phyloP scores from a whole-genome alignment of 2,329 filamentous ascomycete genomes.

The Pseudogymnoascus sp. region DNA sequence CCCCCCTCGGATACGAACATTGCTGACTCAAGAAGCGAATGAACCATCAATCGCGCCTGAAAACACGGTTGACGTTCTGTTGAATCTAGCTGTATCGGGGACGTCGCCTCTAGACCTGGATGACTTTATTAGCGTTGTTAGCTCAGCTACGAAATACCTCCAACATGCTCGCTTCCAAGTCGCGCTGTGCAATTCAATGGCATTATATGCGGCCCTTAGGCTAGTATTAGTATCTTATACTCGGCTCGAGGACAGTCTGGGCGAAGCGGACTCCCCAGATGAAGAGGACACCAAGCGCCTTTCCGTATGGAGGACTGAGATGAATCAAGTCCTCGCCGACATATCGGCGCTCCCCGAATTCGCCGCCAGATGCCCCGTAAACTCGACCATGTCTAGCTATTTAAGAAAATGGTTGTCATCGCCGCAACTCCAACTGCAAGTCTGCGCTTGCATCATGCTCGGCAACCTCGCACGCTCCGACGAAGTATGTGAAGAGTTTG shows the following conservation, averaged over 20 bases:
- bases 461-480: constrained; percentile 56
- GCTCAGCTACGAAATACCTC: constrained; percentile 48
- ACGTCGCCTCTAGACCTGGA: constrained; percentile 40
- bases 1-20: constrained; percentile 11
- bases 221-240: constrained; percentile 42
- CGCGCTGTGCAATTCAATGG: constrained; percentile 33
- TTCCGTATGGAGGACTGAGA: constrained; percentile 39
- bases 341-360: constrained; percentile 43
- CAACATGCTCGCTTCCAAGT: constrained; percentile 44
- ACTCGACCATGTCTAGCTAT: constrained; percentile 34
- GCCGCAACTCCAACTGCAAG: constrained; percentile 38
- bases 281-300: constrained; percentile 41
- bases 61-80: constrained; percentile 43
- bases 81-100: constrained; percentile 39
- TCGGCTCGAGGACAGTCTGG: constrained; percentile 31
- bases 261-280: constrained; percentile 18
- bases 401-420: constrained; percentile 41
- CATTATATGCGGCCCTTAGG: constrained; percentile 36
- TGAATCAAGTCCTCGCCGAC: constrained; percentile 44
- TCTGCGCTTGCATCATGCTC: constrained; percentile 50
- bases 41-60: constrained; percentile 24
- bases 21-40: constrained; percentile 19
- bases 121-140: constrained; percentile 43
- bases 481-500: constrained; percentile 41
- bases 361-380: constrained; percentile 34